phyloP scores from a whole-genome alignment of 345 rosid genomes.

The Mangifera indica region DNA sequence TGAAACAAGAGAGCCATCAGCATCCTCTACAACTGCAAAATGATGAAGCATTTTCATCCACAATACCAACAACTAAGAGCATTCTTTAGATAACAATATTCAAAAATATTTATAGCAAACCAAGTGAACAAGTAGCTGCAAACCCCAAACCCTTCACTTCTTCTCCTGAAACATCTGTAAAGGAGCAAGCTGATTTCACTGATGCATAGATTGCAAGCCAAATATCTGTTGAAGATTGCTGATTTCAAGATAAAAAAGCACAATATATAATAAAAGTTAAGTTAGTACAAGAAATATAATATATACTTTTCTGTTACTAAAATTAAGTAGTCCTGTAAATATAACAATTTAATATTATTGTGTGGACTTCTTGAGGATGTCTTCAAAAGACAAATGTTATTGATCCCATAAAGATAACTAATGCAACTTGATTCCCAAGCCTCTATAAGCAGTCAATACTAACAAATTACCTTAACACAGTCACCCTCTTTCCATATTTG shows the following conservation, averaged over 20 bases:
- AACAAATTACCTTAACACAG: constrained; percentile 64
- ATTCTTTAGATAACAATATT: not conserved
- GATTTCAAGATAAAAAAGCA: constrained; percentile 18
- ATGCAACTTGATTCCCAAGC: not conserved
- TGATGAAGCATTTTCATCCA: constrained; percentile 9
- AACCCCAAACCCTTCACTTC: constrained; percentile 79
- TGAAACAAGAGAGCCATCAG: constrained; percentile 92
- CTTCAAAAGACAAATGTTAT: not conserved
- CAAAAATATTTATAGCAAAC: constrained; percentile 36
- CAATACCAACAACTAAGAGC: not conserved
- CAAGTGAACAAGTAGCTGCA: constrained; percentile 97
- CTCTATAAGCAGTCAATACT: not conserved
- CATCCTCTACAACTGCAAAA: constrained; percentile 86
- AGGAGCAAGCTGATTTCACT: constrained; percentile 69
- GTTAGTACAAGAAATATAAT: constrained; percentile 5
- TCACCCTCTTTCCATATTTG: constrained; percentile 94
- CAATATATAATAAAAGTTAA: not conserved
- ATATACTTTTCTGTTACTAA: not conserved
- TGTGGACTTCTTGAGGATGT: not conserved
- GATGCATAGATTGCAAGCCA: constrained; percentile 98
- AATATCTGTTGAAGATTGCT: constrained; percentile 99
- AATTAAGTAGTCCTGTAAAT: not conserved
- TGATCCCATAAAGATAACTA: not conserved
- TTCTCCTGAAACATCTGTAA: constrained; percentile 61
- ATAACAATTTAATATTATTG: not conserved